Percentiles rank a stretch among this genome's conserved stretches.
Evolutionary conservation across 352 stramenopile genomes (phyloP).

Genomic region (Pythium grandisporangium): DNA sequence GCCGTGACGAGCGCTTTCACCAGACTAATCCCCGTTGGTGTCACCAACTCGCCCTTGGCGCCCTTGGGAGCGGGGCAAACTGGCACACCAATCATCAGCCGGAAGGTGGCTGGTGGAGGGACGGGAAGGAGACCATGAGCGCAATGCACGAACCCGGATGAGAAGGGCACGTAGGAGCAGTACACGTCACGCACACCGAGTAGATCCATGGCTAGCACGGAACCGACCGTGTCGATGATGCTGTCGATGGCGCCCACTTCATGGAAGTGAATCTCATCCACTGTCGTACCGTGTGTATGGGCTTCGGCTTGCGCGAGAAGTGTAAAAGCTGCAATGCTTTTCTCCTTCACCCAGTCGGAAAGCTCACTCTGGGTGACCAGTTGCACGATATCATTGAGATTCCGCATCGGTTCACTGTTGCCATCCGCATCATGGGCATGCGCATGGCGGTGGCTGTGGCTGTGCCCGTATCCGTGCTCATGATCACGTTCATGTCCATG

Average conservation of each 20-base stretch:
- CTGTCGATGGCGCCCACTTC: slow-evolving; percentile 97
- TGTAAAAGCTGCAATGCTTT: slow-evolving; percentile 88
- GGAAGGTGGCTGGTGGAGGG: slow-evolving; percentile 91
- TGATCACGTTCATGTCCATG: slow-evolving; percentile 21
- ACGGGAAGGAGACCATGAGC: slow-evolving; percentile 94
- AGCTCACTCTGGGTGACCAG: slow-evolving; percentile 83
- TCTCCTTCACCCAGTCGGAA: slow-evolving; percentile 80
- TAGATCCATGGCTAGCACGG: slow-evolving; percentile 89
- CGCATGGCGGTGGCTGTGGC: slow-evolving; percentile 23
- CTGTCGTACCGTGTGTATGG: slow-evolving; percentile 87
- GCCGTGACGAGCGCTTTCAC: slow-evolving; percentile 80
- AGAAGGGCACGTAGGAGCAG: slow-evolving; percentile 78
- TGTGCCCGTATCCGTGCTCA: slow-evolving; percentile 15
- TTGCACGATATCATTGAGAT: slow-evolving; percentile 82
- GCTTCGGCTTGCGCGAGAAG: slow-evolving; percentile 91
- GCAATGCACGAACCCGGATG: slow-evolving; percentile 91
- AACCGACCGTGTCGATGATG: slow-evolving; percentile 96
- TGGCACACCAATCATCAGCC: slow-evolving; percentile 91
- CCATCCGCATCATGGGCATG: slow-evolving; percentile 20
- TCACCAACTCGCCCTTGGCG: slow-evolving; percentile 91
- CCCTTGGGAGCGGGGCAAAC: slow-evolving; percentile 87
- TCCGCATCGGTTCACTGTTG: slow-evolving; percentile 77
- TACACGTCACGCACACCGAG: slow-evolving; percentile 87
- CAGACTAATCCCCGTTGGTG: slow-evolving; percentile 93
- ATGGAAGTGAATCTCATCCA: slow-evolving; percentile 96